A percentile compares a stretch with the other conserved stretches of the same genome.
These are phyloP conservation scores for Glycine latifolia DNA, from an alignment of 306 rosid species.

Conservation along the genomic window DNA sequence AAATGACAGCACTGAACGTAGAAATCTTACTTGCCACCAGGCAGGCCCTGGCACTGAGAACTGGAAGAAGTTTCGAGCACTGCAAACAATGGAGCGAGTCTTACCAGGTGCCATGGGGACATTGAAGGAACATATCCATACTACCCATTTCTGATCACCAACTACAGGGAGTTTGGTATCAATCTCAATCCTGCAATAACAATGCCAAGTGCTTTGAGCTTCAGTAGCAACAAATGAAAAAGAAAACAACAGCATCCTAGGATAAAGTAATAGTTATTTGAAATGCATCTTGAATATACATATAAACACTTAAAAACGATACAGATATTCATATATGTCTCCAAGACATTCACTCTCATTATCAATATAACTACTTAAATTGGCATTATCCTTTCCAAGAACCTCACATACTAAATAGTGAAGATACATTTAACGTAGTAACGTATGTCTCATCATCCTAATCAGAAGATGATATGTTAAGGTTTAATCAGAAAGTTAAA, in stretches of 20 bases:
- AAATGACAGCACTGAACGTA: neutral
- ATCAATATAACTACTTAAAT: constrained; percentile 13
- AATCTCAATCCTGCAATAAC: constrained; percentile 75
- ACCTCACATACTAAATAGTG: constrained; percentile 2
- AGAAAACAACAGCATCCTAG: constrained; percentile 11
- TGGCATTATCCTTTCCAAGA: constrained; percentile 13
- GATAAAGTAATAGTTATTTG: neutral
- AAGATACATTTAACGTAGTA: neutral
- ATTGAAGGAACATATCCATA: constrained; percentile 97
- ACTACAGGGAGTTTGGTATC: constrained; percentile 80
- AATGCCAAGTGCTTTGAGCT: constrained; percentile 18
- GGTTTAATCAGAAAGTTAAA: neutral
- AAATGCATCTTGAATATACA: neutral
- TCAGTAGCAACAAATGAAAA: constrained; percentile 27
- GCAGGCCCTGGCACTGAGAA: constrained; percentile 87
- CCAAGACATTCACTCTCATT: neutral
- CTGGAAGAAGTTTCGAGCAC: constrained; percentile 97
- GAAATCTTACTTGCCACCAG: constrained; percentile 92
- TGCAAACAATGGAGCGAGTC: constrained; percentile 96
- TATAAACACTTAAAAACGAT: neutral
- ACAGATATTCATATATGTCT: neutral
- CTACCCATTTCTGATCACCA: constrained; percentile 92
- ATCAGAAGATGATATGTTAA: constrained; percentile 7
- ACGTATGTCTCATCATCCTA: neutral
- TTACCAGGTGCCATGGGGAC: constrained; percentile 97